A percentile compares a stretch with the other conserved stretches of the same genome.
phyloP scores from a whole-genome alignment of 257 asterid genomes.

The Nicotiana tabacum region DNA sequence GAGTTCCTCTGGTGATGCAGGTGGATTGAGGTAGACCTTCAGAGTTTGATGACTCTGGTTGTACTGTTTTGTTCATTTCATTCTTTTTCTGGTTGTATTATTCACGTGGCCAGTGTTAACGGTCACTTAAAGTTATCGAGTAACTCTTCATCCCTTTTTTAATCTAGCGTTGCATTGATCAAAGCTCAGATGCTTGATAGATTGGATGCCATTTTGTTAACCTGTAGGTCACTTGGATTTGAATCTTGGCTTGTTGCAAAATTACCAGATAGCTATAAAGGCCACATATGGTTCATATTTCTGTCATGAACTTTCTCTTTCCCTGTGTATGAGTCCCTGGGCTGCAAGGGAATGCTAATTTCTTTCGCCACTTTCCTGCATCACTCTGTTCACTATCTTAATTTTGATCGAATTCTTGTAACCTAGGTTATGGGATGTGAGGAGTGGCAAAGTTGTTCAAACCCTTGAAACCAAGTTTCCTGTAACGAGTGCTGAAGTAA shows the following conservation, averaged over 20 bases:
- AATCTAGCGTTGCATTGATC: too few relatives aligned
- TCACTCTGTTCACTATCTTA: neutral
- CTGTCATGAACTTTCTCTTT: neutral
- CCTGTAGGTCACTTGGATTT: too few relatives aligned
- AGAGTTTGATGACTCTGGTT: neutral
- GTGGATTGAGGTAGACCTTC: slow-evolving; percentile 73
- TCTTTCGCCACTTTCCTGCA: neutral
- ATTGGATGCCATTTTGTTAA: too few relatives aligned
- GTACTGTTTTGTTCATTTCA: neutral
- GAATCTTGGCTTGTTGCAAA: too few relatives aligned
- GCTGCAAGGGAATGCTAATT: neutral
- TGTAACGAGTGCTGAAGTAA: slow-evolving; percentile 95
- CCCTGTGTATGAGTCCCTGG: neutral
- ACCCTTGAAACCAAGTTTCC: slow-evolving; percentile 83
- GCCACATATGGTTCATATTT: neutral
- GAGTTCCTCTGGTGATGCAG: slow-evolving; percentile 82
- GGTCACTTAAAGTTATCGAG: neutral
- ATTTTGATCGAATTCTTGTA: slow-evolving; percentile 6
- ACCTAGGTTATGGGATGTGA: slow-evolving; percentile 90
- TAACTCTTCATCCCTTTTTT: too few relatives aligned
- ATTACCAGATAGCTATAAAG: neutral
- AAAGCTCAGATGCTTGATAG: too few relatives aligned
- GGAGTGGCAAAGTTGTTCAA: slow-evolving; percentile 79
- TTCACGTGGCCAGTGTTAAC: neutral
- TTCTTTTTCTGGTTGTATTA: neutral